Evolutionary conservation across 805 yeast species (phyloP).

Genomic region (Hanseniaspora singularis): DNA sequence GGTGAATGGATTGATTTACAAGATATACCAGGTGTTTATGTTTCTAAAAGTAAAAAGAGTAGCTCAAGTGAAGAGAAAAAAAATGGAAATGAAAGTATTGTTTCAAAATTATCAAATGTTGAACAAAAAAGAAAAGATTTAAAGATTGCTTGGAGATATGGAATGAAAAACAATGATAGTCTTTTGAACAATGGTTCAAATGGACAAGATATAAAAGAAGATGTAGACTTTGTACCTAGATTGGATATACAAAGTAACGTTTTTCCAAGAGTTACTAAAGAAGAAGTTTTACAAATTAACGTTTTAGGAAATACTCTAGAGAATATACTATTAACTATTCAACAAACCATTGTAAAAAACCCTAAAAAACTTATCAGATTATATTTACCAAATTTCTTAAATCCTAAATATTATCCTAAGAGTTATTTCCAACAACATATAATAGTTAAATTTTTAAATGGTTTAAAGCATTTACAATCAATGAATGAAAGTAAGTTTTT

Average conservation of each 20-base stretch:
- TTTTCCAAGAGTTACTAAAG: slow-evolving; percentile 50
- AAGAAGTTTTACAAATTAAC: slow-evolving; percentile 40
- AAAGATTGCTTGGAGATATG: slow-evolving; percentile 93
- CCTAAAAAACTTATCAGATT: slow-evolving; percentile 46
- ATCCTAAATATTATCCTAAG: slow-evolving; percentile 63
- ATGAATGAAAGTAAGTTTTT: slow-evolving; percentile 34
- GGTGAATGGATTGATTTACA: slow-evolving; percentile 15
- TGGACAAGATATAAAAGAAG: slow-evolving; percentile 23
- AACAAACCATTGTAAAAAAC: slow-evolving; percentile 33
- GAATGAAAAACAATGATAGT: slow-evolving; percentile 32
- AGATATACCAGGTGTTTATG: slow-evolving; percentile 14
- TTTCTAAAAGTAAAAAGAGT: slow-evolving; percentile 9
- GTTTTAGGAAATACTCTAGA: slow-evolving; percentile 21
- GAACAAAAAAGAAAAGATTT: slow-evolving; percentile 34
- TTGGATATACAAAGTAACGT: slow-evolving; percentile 69
- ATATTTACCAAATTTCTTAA: slow-evolving; percentile 62
- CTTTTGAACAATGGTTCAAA: slow-evolving; percentile 20
- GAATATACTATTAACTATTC: slow-evolving; percentile 34
- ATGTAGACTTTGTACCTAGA: slow-evolving; percentile 47
- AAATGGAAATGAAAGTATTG: slow-evolving; percentile 10
- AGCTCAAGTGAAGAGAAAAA: not conserved
- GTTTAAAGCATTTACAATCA: slow-evolving; percentile 43
- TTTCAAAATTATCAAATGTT: slow-evolving; percentile 15
- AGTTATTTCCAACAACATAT: slow-evolving; percentile 34
- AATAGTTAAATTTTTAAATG: slow-evolving; percentile 49